Percentiles rank a stretch among this genome's conserved stretches.
phyloP scores from a whole-genome alignment of 2,329 filamentous ascomycete genomes.

The Calonectria fujianensis region DNA sequence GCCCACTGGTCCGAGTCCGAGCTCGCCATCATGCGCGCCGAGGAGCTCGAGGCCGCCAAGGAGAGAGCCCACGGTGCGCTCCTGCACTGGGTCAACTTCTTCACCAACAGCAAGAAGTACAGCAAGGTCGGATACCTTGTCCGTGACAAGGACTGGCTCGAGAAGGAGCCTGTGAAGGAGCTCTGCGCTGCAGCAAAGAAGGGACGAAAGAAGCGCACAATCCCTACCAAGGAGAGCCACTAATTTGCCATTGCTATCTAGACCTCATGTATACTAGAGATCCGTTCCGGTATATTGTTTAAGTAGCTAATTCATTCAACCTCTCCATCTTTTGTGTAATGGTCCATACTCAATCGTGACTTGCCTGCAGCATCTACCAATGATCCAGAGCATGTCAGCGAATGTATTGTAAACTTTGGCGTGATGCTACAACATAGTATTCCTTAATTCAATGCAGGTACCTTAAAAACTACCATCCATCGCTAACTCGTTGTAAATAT shows the following conservation, averaged over 20 bases:
- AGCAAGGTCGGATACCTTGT: slow-evolving; percentile 85
- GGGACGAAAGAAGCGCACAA: slow-evolving; percentile 70
- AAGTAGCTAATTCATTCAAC: slow-evolving; percentile 23
- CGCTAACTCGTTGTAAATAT: slow-evolving; percentile 21
- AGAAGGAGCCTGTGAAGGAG: slow-evolving; percentile 75
- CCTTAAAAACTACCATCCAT: slow-evolving; percentile 1
- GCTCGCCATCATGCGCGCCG: slow-evolving; percentile 71
- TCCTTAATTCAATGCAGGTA: slow-evolving; percentile 19
- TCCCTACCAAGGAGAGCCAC: slow-evolving; percentile 35
- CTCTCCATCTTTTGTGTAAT: neutral
- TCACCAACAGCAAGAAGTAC: slow-evolving; percentile 87
- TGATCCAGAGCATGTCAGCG: neutral
- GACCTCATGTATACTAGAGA: slow-evolving; percentile 4
- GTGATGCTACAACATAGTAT: slow-evolving; percentile 1
- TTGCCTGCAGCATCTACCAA: neutral
- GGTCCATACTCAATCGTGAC: neutral
- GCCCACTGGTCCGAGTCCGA: slow-evolving; percentile 72
- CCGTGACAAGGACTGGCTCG: slow-evolving; percentile 76
- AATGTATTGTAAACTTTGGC: neutral
- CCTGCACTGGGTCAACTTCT: slow-evolving; percentile 89
- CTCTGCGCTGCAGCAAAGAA: slow-evolving; percentile 84
- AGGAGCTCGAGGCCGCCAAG: slow-evolving; percentile 80
- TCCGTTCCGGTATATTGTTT: slow-evolving; percentile 26
- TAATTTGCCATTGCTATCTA: neutral
- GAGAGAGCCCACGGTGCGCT: slow-evolving; percentile 80